Evolutionary conservation across 2,329 filamentous ascomycete species (phyloP).

Genomic region (Neonectria magnoliae): DNA sequence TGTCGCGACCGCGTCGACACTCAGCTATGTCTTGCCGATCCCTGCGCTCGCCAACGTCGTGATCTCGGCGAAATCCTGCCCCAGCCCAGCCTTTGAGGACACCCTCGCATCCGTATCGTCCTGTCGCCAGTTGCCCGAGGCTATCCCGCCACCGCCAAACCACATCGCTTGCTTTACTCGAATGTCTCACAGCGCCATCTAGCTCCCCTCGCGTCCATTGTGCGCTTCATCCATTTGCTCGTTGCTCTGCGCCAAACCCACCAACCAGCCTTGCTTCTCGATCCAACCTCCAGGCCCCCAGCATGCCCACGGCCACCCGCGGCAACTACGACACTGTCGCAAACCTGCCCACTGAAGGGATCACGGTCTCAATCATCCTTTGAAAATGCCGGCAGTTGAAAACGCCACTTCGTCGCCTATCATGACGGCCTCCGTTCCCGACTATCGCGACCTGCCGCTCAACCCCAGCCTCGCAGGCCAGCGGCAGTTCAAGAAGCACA

Average conservation of each 20-base stretch:
- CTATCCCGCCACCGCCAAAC: conserved; percentile 20
- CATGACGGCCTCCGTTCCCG: conserved; percentile 47
- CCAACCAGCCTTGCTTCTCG: conserved; percentile 29
- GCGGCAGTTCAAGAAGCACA: conserved; percentile 59
- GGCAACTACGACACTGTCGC: conserved; percentile 34
- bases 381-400: conserved; percentile 44
- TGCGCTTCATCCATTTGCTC: conserved; percentile 14
- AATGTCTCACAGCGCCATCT: conserved; percentile 36
- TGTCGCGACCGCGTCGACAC: conserved; percentile 21
- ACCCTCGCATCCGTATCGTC: conserved; percentile 29
- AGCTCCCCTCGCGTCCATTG: conserved; percentile 31
- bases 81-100: conserved; percentile 29
- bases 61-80: conserved; percentile 32
- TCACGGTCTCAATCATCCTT: conserved; percentile 2
- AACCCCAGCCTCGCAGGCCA: conserved; percentile 44
- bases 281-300: conserved; percentile 32
- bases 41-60: conserved; percentile 34
- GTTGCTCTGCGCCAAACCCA: conserved; percentile 29
- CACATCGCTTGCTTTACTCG: conserved; percentile 29
- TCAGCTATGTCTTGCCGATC: conserved; percentile 36
- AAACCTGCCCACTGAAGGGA: conserved; percentile 33
- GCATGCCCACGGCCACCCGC: conserved; percentile 37
- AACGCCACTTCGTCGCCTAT: conserved; percentile 43
- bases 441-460: conserved; percentile 42
- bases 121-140: conserved; percentile 28